Evolutionary conservation across 2,329 filamentous ascomycete genomes (phyloP), one percentile per base, ranked within the genome.

Genomic region (Tympanopsis confertula): DNA sequence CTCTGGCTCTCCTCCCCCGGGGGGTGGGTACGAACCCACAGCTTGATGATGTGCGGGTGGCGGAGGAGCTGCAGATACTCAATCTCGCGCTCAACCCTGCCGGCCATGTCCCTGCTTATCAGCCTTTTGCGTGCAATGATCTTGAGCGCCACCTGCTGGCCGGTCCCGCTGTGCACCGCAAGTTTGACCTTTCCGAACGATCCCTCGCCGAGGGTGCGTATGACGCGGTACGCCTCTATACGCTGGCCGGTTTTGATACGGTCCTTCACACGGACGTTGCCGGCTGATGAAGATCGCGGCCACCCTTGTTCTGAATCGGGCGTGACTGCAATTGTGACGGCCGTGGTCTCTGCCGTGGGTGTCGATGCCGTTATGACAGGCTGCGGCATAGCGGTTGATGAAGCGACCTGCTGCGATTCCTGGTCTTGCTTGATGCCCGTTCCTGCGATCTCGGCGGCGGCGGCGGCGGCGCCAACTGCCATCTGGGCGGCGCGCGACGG

Each of bases 101-200:
- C 91, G 38, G 93, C 88, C 91, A 98, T 96, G 61, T 98, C 91
- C 53, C 89, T 74, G 49, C 88, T 96, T 50, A 95, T 86, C 53
- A 98, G 74, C 67, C 95, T 94, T 67, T 91, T 91, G 47, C 91
- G 77, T 30, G 87, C 85, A 53, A 98, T 98, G 55, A 96, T 95
- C 71, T 98, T 98, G 55, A 98, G 73, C 19, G 91, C 91, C 37
- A 98, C 91, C 65, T 95, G 86, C 60, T 96, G 88, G 45, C 85
- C 85, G 47, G 86, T 96, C 48, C 87, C 79, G 52, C 86, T 79
- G 57, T 98, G 91, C 30, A 88, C 83, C 17, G 91, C 91, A 50
- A 98, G 75, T 69, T 96, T 96, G 57, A 98, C 91, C 66, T 98
- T 98, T 50, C 91, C 91, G 58, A 98, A 98, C 3, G 88, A 95